Evolutionary conservation across 805 yeast genomes (phyloP).

Genomic region (Saccharomycopsis selenospora): DNA sequence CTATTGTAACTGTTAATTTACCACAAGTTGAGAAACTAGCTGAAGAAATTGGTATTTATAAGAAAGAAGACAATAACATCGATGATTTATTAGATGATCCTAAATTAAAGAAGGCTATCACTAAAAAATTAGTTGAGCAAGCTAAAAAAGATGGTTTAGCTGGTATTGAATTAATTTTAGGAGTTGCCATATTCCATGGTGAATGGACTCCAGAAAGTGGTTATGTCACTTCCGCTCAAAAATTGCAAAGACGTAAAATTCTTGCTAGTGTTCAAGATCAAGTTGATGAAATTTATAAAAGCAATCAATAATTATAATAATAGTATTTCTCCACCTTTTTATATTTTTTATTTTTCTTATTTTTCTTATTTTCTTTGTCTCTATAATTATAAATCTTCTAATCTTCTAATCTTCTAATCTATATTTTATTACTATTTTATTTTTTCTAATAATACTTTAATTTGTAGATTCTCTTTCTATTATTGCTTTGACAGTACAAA

Average conservation of each 20-base stretch:
- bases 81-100: constrained; percentile 46
- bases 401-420: too few species aligned
- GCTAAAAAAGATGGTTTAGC: constrained; percentile 74
- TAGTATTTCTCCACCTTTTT: too few species aligned
- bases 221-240: constrained; percentile 90
- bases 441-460: too few species aligned
- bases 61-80: constrained; percentile 35
- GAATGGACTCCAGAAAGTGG: constrained; percentile 99
- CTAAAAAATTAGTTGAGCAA: constrained; percentile 56
- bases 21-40: constrained; percentile 54
- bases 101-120: constrained; percentile 47
- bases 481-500: too few species aligned
- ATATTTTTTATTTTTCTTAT: too few species aligned
- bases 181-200: constrained; percentile 69
- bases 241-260: constrained; percentile 89
- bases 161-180: constrained; percentile 81
- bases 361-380: too few species aligned
- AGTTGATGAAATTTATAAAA: constrained; percentile 56
- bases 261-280: constrained; percentile 56
- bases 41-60: constrained; percentile 45
- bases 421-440: too few species aligned
- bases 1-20: constrained; percentile 80
- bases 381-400: too few species aligned
- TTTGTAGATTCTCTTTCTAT: too few species aligned
- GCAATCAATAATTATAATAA: too few species aligned